Base-by-base conservation (phyloP, 495 filamentous ascomycete species). In the Aspergillus ostianus region DNA sequence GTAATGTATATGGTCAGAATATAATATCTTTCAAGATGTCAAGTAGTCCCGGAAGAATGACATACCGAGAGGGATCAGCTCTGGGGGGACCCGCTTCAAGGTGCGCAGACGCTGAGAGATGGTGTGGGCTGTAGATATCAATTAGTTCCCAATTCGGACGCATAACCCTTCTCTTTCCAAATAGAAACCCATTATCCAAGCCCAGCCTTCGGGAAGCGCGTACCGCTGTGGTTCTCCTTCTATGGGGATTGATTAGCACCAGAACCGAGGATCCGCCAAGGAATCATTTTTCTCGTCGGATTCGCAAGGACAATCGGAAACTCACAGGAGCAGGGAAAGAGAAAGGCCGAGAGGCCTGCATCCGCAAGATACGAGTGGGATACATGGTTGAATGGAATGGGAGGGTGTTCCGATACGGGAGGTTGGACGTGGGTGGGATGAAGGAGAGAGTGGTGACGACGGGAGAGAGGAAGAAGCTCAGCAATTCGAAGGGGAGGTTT, bases 21-120 rank as follows among this genome's bases (percentile, higher is more conserved):
- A 52, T 56, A 6, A 9, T 15, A 52, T 13, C 27, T 2, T 12
- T n/a, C 17, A 1, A 54, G 46, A 51, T 15, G 20, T 47, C 20
- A 47, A 12, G 9, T 53, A 23, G n/a, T n/a, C 21, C 52, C n/a
- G 26, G 7, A 30, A 18, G 18, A 46, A 51, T 19, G 57, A 80
- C 86, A 73, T 88, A 96, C 93, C 91, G 64, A 99, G 85, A 66
- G 94, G 94, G 68, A 93, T 85, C 85, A 99, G 83, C 82, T 99
- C 94, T 52, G 93, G 86, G 60, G 94, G 94, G 70, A 96, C 86
- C 80, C 85, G 85, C 84, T 89, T 91, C 60, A 97, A 77, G 62
- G 82, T 84, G 67, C 94, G 88, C 61, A 99, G 81, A 66, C 95
- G 89, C 80, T 99, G 94, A 50, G 94, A 97, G 78, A 99, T 88